Conservation (phyloP, 1,284 basidiomycete species). For the Erythrobasidium hasegawianum region DNA sequence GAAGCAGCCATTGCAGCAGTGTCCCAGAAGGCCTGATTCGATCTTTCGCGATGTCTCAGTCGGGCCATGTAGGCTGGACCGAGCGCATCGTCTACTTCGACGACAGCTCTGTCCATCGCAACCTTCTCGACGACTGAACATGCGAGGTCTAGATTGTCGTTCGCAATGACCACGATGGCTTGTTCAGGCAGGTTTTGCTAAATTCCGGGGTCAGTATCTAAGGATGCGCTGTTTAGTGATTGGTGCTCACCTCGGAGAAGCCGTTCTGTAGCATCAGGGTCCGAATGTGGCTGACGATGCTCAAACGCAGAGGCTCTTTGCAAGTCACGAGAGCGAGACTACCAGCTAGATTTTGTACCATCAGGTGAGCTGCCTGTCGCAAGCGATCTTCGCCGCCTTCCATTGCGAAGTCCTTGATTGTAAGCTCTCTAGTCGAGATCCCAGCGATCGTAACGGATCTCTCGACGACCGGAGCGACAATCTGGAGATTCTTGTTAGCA, state of each 20-base stretch:
- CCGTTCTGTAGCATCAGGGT: slow-evolving; percentile 75
- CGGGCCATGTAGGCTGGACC: slow-evolving; percentile 74
- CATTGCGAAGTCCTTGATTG: slow-evolving; percentile 94
- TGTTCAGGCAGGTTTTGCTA: slow-evolving; percentile 54
- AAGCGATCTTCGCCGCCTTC: slow-evolving; percentile 88
- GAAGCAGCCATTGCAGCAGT: slow-evolving; percentile 62
- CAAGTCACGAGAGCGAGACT: slow-evolving; percentile 96
- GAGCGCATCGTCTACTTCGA: slow-evolving; percentile 93
- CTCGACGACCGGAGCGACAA: slow-evolving; percentile 95
- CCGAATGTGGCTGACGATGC: slow-evolving; percentile 85
- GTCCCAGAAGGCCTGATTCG: slow-evolving; percentile 80
- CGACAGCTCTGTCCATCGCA: slow-evolving; percentile 91
- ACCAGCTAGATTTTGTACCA: slow-evolving; percentile 95
- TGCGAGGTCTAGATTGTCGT: slow-evolving; percentile 90
- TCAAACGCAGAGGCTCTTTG: slow-evolving; percentile 93
- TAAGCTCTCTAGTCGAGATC: slow-evolving; percentile 92
- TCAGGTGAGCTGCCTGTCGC: slow-evolving; percentile 85
- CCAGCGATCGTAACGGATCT: slow-evolving; percentile 98
- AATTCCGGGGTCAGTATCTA: too few species aligned
- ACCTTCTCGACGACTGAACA: slow-evolving; percentile 95
- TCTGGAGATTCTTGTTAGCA: slow-evolving; percentile 53
- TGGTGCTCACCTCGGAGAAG: slow-evolving; percentile 67
- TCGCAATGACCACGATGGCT: slow-evolving; percentile 71
- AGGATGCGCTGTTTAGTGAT: too few species aligned
- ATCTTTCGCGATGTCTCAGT: slow-evolving; percentile 69